These are phyloP conservation scores for Fusarium hainanense DNA, from an alignment of 2,329 filamentous ascomycete species.

Conservation along the genomic window DNA sequence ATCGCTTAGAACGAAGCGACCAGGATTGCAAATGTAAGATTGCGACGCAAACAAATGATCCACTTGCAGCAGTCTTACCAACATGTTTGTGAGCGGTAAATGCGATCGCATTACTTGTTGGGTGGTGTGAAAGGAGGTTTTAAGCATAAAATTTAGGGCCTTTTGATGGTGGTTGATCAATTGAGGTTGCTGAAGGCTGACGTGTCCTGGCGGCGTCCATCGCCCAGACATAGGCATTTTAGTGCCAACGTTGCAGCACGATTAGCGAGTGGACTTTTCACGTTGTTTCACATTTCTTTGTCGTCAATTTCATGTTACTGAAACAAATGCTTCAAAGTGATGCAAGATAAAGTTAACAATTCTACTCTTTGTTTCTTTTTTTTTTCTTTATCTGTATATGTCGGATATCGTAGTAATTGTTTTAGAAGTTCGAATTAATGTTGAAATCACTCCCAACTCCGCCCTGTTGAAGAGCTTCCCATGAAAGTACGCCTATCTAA, in stretches of 20 bases:
- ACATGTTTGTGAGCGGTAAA: background rate
- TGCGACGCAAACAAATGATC: background rate
- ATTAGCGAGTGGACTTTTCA: background rate
- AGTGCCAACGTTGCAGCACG: background rate
- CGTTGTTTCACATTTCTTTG: background rate
- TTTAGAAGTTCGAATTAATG: background rate
- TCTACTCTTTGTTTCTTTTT: background rate
- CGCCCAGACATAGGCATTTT: background rate
- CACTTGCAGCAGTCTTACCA: background rate
- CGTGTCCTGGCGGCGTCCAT: background rate
- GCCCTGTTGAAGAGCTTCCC: background rate
- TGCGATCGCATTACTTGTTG: background rate
- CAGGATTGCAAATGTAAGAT: background rate
- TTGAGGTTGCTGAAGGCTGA: background rate
- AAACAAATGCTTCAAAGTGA: background rate
- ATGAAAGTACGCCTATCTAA: background rate
- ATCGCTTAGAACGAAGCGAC: background rate
- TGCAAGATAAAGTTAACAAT: too few relatives aligned
- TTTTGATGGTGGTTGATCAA: background rate
- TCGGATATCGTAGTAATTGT: background rate
- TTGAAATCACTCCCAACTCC: background rate
- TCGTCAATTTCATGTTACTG: background rate
- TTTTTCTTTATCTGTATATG: background rate
- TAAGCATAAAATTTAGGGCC: background rate
- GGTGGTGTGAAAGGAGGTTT: background rate